These are phyloP conservation scores for Epichloe festucae DNA, from an alignment of 2,329 filamentous ascomycete species.

Conservation along the genomic window DNA sequence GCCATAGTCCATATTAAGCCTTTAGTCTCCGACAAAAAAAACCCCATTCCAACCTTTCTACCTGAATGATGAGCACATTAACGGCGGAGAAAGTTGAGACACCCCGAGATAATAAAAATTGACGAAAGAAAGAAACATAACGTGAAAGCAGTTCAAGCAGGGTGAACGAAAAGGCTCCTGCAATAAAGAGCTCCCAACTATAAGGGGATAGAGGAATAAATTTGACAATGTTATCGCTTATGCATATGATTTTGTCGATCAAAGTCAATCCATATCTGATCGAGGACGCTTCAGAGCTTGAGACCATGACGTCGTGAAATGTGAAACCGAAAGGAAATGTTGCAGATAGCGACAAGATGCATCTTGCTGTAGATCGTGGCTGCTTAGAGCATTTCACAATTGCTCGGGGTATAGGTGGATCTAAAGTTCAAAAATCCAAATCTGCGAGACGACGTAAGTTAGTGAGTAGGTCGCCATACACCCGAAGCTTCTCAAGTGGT, in stretches of 20 bases:
- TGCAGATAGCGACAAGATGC: not conserved
- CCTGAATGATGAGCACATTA: too few species aligned
- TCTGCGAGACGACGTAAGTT: constrained; percentile 21
- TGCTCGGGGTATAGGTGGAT: constrained; percentile 13
- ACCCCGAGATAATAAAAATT: not conserved
- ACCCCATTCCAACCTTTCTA: too few species aligned
- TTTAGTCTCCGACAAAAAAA: not conserved
- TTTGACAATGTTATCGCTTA: not conserved
- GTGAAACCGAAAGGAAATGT: not conserved
- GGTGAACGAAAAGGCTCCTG: not conserved
- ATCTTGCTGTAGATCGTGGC: not conserved
- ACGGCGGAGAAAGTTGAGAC: not conserved
- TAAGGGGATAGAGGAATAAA: not conserved
- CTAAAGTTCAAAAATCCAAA: constrained; percentile 33
- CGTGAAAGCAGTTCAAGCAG: not conserved
- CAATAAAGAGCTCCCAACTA: too few species aligned
- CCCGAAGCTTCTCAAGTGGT: not conserved
- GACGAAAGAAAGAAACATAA: not conserved
- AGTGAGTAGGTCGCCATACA: constrained; percentile 8
- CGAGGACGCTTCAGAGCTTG: not conserved
- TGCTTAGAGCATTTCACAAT: constrained; percentile 1
- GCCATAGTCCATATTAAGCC: not conserved
- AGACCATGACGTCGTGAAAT: constrained; percentile 11
- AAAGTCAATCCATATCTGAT: not conserved
- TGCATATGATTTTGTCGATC: not conserved